Evolutionary conservation across 2,329 filamentous ascomycete genomes (phyloP), one percentile per base, ranked within the genome.

Genomic region (Calonectria pauciramosa): DNA sequence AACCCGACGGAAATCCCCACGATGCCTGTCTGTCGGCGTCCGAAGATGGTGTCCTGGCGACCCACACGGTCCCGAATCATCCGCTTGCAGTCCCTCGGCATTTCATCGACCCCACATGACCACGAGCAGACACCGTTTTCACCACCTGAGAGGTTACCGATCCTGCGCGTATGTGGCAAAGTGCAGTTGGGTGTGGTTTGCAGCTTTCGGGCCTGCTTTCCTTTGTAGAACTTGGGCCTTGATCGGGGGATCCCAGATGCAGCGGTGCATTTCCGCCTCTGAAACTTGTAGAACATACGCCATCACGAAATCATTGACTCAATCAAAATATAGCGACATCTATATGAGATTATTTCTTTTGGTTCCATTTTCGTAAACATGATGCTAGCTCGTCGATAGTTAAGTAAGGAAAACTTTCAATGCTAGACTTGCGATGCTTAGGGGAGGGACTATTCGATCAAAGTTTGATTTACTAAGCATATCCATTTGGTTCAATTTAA

Each of bases 111-210:
- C 56, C 23, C 56, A 44, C 56, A 41, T 41, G 56, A 38, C 34
- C 16, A 5, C n/a, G 34, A 28, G n/a, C 16, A 26, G 34, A 38
- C 11, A 28, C 23, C 34, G 9, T 38, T 38, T 26, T 23, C 54
- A 59, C 54, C 32, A 38, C 54, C 11, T 60, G 56, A 60, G 34
- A 60, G 56, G 56, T 18, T 60, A 60, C 56, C 56, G 34, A 60
- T 6, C 56, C 36, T 60, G 56, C 56, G n/a, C 56, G 7, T 7
- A 2, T 5, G 56, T 13, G 56, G 56, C 56, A 38, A 60, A 41
- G 56, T 60, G 56, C 56, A 41, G 34, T 26, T n/a, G 6, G 18
- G 18, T 23, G 41, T 47, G 41, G 41, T 47, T 47, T 47, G 41
- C 20, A n/a, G 41, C 2, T 10, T 2, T n/a, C 41, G 18, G 41